Evolutionary conservation across 768 basidiomycete genomes (phyloP), one percentile per base, ranked within the genome.

Genomic region (Mycena capillaripes): DNA sequence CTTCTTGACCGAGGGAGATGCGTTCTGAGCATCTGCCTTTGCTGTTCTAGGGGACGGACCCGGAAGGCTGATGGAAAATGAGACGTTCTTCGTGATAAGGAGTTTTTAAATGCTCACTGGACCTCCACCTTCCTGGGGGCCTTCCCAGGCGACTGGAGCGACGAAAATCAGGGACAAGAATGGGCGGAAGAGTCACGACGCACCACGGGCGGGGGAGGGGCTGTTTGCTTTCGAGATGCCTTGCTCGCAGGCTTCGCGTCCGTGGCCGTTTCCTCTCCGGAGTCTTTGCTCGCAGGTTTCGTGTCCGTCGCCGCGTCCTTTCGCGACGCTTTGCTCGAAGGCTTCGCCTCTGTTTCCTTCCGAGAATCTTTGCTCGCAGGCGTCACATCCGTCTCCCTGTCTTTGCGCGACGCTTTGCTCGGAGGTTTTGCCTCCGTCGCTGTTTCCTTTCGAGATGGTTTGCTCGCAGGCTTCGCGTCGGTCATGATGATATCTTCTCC

Each of bases 61-160:
- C 42, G 79, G 76, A 21, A 78, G 73, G 71, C 81, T 75, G 74
- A 69, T 21, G 19, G 56, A 29, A 76, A 36, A 36, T 76, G 64
- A 70, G 42, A 29, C 7, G n/a, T n/a, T n/a, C 2, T 40, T 10
- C 2, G 56, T 6, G 52, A 50, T 6, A 19, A 23, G 14, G 56
- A 38, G 52, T 56, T 23, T 48, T 42, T 23, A 23, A 58, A 19
- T 1, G 78, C 83, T 75, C 57, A 83, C 83, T 78, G 75, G 56
- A 82, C 80, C 4, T 82, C 79, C 8, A 82, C 79, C 62, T 79
- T 79, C 78, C 81, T 80, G 2, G 81, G 79, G 12, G 70, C 70
- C 27, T 73, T 75, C 16, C 70, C 74, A 5, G 74, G 74, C 1
- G 74, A 75, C 74, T 75, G 7, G 61, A 50, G 63, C 50, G 0